Conservation (phyloP, 75 land plant genomes). For the Azolla pinnata region DNA sequence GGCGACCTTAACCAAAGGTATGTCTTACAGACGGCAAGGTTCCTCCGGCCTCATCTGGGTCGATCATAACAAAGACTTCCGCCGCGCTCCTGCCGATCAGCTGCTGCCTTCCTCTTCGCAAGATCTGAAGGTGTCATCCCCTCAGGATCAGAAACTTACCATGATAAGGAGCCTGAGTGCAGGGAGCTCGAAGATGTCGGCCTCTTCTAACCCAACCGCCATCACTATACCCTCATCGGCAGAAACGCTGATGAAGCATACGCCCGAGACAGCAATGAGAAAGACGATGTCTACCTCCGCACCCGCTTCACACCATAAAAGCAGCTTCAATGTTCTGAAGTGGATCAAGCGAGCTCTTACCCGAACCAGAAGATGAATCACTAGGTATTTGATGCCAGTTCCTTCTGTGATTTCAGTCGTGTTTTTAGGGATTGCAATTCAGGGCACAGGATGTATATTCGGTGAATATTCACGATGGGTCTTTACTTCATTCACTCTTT, state of each 20-base stretch:
- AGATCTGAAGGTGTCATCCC: too few species aligned
- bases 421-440: too few species aligned
- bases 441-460: too few species aligned
- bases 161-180: too few species aligned
- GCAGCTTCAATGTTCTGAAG: background rate
- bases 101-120: background rate
- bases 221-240: background rate
- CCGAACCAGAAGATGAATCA: background rate
- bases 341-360: background rate
- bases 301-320: background rate
- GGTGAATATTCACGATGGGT: too few species aligned
- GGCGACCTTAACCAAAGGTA: slow-evolving; percentile 3
- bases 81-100: background rate
- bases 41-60: slow-evolving; percentile 5
- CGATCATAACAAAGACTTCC: background rate
- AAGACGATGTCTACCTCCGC: background rate
- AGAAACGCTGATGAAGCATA: background rate
- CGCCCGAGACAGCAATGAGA: background rate
- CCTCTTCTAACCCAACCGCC: too few species aligned
- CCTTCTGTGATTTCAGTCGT: too few species aligned
- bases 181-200: too few species aligned
- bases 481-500: too few species aligned
- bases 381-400: too few species aligned
- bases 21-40: slow-evolving; percentile 5
- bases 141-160: too few species aligned